Conservation (phyloP, 495 filamentous ascomycete genomes). For the Aspergillus egyptiacus region DNA sequence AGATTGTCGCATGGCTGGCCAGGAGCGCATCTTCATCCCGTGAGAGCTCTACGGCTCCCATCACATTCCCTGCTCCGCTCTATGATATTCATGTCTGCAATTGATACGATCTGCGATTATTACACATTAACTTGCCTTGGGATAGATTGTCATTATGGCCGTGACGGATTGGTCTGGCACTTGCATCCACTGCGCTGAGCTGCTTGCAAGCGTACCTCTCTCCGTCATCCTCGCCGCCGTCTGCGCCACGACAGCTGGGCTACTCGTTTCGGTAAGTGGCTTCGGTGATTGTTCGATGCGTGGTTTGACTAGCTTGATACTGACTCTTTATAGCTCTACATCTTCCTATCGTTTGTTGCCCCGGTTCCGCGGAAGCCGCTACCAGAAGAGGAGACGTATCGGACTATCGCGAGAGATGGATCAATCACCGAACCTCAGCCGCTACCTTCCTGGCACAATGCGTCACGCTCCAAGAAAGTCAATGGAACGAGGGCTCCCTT, state of each 20-base stretch:
- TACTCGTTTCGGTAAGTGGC: conserved; percentile 35
- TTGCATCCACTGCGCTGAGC: conserved; percentile 32
- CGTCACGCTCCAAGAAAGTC: conserved; percentile 46
- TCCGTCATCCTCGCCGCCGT: conserved; percentile 27
- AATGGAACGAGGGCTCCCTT: conserved; percentile 19
- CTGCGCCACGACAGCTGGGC: conserved; percentile 26
- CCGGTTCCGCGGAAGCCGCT: conserved; percentile 70
- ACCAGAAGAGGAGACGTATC: conserved; percentile 81
- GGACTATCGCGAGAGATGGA: conserved; percentile 63
- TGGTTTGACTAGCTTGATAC: neutral
- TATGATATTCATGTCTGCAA: neutral
- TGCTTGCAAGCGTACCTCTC: conserved; percentile 26
- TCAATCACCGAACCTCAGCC: conserved; percentile 49
- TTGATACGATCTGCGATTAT: neutral
- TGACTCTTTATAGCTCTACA: conserved; percentile 55
- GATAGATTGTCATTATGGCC: conserved; percentile 26
- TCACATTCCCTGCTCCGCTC: conserved; percentile 12
- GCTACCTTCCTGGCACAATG: conserved; percentile 81
- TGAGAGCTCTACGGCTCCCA: conserved; percentile 22
- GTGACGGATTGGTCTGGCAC: conserved; percentile 26
- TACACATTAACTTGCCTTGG: too few relatives aligned
- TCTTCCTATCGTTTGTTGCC: conserved; percentile 65
- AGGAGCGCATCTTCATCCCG: conserved; percentile 24
- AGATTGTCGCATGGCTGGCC: conserved; percentile 31
- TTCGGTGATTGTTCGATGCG: neutral